Conservation (phyloP, 106 monocot genomes). For the Dendrobium huoshanense region DNA sequence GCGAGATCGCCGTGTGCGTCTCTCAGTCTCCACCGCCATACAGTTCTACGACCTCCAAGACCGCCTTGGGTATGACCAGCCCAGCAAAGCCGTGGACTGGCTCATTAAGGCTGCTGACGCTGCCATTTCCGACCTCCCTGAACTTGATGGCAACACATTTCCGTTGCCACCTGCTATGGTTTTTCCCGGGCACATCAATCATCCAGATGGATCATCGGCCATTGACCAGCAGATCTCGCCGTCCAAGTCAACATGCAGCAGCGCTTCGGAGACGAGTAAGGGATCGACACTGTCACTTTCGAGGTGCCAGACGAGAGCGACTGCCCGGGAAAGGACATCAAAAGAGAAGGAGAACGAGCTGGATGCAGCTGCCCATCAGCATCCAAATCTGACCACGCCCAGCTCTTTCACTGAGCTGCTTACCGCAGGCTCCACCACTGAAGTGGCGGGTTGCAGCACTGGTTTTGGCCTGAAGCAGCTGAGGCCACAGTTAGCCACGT, state of each 20-base stretch:
- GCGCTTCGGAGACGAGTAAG: constrained; percentile 91
- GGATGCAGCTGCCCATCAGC: constrained; percentile 7
- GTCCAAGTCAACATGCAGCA: constrained; percentile 73
- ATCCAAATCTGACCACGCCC: constrained; percentile 23
- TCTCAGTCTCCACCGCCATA: constrained; percentile 42
- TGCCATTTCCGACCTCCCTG: constrained; percentile 74
- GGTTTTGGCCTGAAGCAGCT: constrained; percentile 25
- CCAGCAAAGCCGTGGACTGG: constrained; percentile 48
- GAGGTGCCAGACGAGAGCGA: constrained; percentile 53
- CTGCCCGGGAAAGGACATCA: constrained; percentile 42
- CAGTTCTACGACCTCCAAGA: constrained; percentile 57
- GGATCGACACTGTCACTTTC: constrained; percentile 89
- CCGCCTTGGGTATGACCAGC: constrained; percentile 45
- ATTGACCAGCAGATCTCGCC: constrained; percentile 21
- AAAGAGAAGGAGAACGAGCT: constrained; percentile 37
- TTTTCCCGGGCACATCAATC: not conserved
- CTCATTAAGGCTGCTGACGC: constrained; percentile 10
- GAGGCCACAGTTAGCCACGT: constrained; percentile 20
- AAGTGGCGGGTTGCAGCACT: constrained; percentile 12
- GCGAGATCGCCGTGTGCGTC: constrained; percentile 41
- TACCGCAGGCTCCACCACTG: constrained; percentile 18
- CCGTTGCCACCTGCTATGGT: constrained; percentile 3
- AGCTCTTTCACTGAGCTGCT: constrained; percentile 90
- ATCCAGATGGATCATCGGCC: not conserved
- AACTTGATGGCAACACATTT: constrained; percentile 36